Evolutionary conservation across 2,329 filamentous ascomycete species (phyloP).

Genomic region (Talaromyces sp.): DNA sequence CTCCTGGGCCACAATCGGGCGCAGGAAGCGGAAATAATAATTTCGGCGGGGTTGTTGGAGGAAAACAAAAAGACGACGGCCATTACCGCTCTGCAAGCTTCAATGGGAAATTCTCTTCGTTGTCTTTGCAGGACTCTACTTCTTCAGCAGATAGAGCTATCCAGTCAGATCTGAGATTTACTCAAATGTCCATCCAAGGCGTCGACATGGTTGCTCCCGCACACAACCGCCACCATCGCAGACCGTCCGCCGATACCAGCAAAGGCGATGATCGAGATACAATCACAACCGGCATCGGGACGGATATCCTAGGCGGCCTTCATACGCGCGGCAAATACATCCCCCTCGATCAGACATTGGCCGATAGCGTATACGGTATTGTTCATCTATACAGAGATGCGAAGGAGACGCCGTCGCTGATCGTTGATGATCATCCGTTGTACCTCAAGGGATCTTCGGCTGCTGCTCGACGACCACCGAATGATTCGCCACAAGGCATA

Average conservation of each 20-base stretch:
- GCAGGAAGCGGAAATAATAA: conserved; percentile 14
- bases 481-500: conserved; percentile 26
- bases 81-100: background rate
- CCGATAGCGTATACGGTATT: conserved; percentile 84
- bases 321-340: conserved; percentile 81
- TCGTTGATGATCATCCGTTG: conserved; percentile 47
- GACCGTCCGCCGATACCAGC: conserved; percentile 27
- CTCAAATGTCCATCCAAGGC: conserved; percentile 73
- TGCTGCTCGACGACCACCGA: conserved; percentile 32
- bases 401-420: conserved; percentile 66
- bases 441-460: conserved; percentile 40
- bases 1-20: conserved; percentile 18
- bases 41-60: background rate
- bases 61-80: background rate
- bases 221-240: conserved; percentile 22
- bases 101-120: background rate
- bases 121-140: background rate
- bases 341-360: conserved; percentile 67
- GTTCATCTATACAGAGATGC: conserved; percentile 91
- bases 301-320: conserved; percentile 59
- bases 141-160: conserved; percentile 15
- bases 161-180: conserved; percentile 73
- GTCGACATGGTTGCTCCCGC: conserved; percentile 64
- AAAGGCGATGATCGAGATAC: conserved; percentile 34
- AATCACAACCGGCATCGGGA: conserved; percentile 50